Percentiles rank a stretch among this genome's conserved stretches.
phyloP scores from a whole-genome alignment of 345 rosid genomes.

The Euphorbia lathyris region DNA sequence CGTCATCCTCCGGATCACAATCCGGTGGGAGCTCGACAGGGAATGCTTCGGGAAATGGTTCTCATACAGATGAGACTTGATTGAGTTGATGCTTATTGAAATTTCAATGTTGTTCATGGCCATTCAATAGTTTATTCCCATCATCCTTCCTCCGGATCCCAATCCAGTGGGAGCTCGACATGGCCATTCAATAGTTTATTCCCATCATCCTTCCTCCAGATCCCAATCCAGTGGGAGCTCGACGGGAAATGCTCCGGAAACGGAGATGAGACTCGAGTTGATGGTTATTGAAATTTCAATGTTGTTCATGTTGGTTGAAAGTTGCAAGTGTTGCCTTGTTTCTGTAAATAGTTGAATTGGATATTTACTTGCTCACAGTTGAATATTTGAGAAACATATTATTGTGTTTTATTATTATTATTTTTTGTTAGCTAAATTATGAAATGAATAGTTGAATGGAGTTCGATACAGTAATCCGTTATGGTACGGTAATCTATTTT shows the following conservation, averaged over 20 bases:
- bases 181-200: conserved; percentile 87
- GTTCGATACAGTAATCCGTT: no score
- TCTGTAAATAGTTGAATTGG: conserved; percentile 24
- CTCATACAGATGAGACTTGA: conserved; percentile 42
- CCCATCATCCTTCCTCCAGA: conserved; percentile 48
- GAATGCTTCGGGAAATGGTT: conserved; percentile 34
- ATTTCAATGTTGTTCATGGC: no score
- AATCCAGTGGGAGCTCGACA: no score
- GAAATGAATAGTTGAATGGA: no score
- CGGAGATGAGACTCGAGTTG: conserved; percentile 40
- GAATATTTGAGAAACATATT: neutral
- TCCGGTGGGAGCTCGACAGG: conserved; percentile 37
- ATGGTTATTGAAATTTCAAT: no score
- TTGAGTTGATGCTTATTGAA: conserved; percentile 23
- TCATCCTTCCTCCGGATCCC: no score
- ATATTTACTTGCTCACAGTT: neutral
- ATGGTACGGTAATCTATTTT: no score
- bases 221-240: conserved; percentile 46
- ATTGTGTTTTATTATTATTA: neutral
- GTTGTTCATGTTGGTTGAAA: conserved; percentile 16
- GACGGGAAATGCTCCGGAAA: no score
- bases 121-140: no score
- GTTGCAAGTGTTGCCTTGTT: conserved; percentile 15
- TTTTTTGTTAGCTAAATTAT: neutral
- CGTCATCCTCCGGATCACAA: conserved; percentile 50